Percentiles rank a stretch among this genome's conserved stretches.
Conservation (phyloP, 2,329 filamentous ascomycete species). For the Colletotrichum camelliae region DNA sequence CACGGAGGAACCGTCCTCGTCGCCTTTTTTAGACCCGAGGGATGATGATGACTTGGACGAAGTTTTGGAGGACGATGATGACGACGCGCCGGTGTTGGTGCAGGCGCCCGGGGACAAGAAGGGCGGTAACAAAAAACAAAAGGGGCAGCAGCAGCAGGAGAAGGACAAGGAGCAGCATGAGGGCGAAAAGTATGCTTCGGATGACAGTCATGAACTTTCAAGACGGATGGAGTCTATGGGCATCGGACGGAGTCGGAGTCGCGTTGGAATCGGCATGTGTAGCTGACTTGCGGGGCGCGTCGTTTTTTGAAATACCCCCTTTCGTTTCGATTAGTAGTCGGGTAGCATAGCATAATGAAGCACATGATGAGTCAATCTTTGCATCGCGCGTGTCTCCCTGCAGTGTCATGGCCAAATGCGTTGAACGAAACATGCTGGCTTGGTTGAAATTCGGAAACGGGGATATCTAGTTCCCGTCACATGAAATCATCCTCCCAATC, state of each 20-base stretch:
- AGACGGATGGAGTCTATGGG: conserved; percentile 37
- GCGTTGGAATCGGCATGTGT: conserved; percentile 21
- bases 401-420: too few species aligned
- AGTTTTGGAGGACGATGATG: conserved; percentile 25
- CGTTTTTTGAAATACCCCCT: conserved; percentile 14
- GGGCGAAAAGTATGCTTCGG: conserved; percentile 12
- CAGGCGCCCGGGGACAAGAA: not conserved
- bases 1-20: conserved; percentile 9
- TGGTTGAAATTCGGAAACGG: not conserved
- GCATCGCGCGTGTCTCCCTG: not conserved
- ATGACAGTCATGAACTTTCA: conserved; percentile 24
- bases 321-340: not conserved
- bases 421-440: not conserved
- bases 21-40: conserved; percentile 20
- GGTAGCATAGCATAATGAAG: not conserved
- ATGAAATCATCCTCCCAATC: conserved; percentile 94
- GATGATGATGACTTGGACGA: conserved; percentile 34
- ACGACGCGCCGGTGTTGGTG: conserved; percentile 10
- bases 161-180: not conserved
- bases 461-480: conserved; percentile 47
- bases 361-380: not conserved
- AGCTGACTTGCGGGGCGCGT: conserved; percentile 19
- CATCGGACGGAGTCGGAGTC: conserved; percentile 29
- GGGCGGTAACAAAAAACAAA: not conserved
- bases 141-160: not conserved